Evolutionary conservation across 257 asterid species (phyloP), one percentile per base, ranked within the genome.

Genomic region (Anisodus acutangulus): DNA sequence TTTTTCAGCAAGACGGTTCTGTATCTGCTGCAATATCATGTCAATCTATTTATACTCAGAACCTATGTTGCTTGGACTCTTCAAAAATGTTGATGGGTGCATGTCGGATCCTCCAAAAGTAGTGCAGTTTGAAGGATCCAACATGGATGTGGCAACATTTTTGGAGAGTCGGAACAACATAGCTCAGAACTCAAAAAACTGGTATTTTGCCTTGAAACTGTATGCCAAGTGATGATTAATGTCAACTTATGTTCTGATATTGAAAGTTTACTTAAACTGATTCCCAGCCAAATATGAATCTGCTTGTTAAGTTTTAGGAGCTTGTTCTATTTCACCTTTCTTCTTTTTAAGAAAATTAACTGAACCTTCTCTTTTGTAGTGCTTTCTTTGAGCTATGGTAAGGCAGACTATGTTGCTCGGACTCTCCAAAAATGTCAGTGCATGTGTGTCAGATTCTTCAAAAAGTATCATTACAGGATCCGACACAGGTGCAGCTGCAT

Each of bases 281-380:
- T 45, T 45, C 78, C 4, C 16, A 10, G 78, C 15, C 31, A 41
- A 8, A 69, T 69, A 8, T 69, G 53, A 15, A 41, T 41, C 37
- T 71, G 37, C 37, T 43, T 71, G 79, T n/a, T 43, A 71, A 57
- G 43, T 45, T 43, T 70, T 70, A 43, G 37, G 79, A n/a, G 9
- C 35, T 70, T n/a, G 17, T n/a, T 72, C 60, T 74, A 54, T 74
- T 74, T 74, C 31, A 74, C n/a, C 80, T 3, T 45, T 45, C 69
- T 15, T 49, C 19, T 72, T 5, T 15, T 5, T 72, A 2, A 6
- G 39, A 45, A 72, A 72, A 19, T 11, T 47, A 47, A 15, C 37
- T 2, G n/a, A 45, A 19, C 39, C 31, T 72, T 45, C 80, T 70
- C 57, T 37, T 72, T 41, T 19, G 59, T 45, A n/a, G 80, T 72